phyloP scores from a whole-genome alignment of 202 grass and related monocot genomes.

The Alloteropsis angusta region DNA sequence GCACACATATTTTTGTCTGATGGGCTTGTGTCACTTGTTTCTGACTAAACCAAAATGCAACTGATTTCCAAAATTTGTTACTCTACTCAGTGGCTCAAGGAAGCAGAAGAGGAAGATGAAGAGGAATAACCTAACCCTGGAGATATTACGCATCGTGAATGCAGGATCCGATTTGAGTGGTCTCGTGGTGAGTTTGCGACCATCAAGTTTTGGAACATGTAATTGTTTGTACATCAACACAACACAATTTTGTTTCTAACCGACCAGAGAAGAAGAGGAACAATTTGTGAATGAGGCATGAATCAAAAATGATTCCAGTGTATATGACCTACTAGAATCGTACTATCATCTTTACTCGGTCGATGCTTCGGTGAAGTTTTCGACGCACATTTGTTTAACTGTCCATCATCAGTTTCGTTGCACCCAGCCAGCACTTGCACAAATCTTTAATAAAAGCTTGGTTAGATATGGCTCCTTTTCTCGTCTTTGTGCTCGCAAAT shows the following conservation, averaged over 20 bases:
- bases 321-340: background rate
- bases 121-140: slow-evolving; percentile 33
- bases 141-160: background rate
- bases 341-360: slow-evolving; percentile 10
- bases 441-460: slow-evolving; percentile 39
- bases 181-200: slow-evolving; percentile 19
- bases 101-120: slow-evolving; percentile 79
- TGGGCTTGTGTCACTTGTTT: background rate
- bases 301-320: background rate
- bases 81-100: slow-evolving; percentile 62
- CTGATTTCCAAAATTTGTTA: background rate
- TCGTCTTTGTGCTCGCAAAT: slow-evolving; percentile 22
- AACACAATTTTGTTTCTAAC: slow-evolving; percentile 33
- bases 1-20: background rate
- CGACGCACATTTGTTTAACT: slow-evolving; percentile 21
- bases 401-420: slow-evolving; percentile 15
- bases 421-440: slow-evolving; percentile 29
- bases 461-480: slow-evolving; percentile 29
- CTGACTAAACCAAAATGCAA: background rate
- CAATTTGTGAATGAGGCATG: background rate
- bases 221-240: slow-evolving; percentile 30
- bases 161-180: background rate
- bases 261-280: background rate
- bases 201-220: slow-evolving; percentile 30
- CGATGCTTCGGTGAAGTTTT: slow-evolving; percentile 18